phyloP scores from a whole-genome alignment of 345 rosid species.

The Populus davidiana region DNA sequence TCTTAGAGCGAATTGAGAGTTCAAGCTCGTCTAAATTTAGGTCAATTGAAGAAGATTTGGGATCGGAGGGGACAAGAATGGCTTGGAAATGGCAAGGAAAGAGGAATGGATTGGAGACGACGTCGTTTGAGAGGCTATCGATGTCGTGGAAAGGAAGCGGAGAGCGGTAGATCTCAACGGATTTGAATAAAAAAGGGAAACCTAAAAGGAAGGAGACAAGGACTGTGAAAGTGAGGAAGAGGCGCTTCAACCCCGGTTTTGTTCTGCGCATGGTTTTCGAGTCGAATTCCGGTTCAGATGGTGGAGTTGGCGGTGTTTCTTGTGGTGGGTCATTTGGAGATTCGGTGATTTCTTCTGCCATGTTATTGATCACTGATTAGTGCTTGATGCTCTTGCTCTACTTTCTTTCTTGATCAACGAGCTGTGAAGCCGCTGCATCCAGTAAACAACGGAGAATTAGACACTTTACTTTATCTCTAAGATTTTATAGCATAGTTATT shows the following conservation, averaged over 20 bases:
- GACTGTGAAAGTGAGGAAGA: conserved; percentile 59
- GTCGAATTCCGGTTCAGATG: conserved; percentile 6
- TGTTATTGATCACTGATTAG: neutral
- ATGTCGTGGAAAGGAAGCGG: conserved; percentile 79
- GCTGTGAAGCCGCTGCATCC: no score
- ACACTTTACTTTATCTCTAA: no score
- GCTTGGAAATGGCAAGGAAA: conserved; percentile 74
- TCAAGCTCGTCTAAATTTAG: conserved; percentile 32
- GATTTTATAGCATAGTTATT: no score
- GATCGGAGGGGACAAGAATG: conserved; percentile 45
- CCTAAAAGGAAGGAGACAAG: conserved; percentile 76
- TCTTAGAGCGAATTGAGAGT: conserved; percentile 40
- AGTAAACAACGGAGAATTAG: no score
- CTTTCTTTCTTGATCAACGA: no score
- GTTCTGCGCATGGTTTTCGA: conserved; percentile 54
- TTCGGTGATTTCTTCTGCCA: conserved; percentile 16
- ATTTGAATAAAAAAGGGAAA: conserved; percentile 73
- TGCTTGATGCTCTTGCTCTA: no score
- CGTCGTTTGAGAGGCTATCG: conserved; percentile 47
- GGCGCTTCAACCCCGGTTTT: conserved; percentile 78
- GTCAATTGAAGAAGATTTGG: conserved; percentile 11
- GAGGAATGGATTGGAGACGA: conserved; percentile 40
- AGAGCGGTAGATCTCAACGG: conserved; percentile 89
- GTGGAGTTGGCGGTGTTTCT: neutral
- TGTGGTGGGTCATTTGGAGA: neutral